These are phyloP conservation scores for Lactarius tabidus DNA, from an alignment of 768 basidiomycete species.

Conservation along the genomic window DNA sequence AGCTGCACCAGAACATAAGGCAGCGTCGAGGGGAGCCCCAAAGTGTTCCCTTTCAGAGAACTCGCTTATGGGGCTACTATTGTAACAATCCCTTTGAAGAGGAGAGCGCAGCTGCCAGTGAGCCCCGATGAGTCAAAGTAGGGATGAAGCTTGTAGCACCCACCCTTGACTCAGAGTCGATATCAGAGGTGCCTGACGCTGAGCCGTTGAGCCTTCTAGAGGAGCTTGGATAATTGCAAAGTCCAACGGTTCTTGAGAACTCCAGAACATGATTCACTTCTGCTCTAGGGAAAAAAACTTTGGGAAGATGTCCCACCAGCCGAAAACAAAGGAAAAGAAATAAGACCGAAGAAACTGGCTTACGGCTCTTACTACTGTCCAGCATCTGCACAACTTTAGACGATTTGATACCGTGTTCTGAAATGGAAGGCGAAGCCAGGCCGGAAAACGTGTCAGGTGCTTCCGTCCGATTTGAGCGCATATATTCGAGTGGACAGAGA, in stretches of 20 bases:
- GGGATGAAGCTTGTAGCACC: not conserved
- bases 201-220: not conserved
- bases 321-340: not conserved
- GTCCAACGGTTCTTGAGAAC: conserved; percentile 18
- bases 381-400: not conserved
- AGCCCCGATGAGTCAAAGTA: not conserved
- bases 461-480: not conserved
- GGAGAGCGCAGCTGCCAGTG: not conserved
- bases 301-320: not conserved
- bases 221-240: conserved; percentile 16
- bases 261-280: conserved; percentile 18
- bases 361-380: conserved; percentile 1
- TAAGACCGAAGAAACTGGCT: not conserved
- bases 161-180: not conserved
- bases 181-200: not conserved
- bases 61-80: not conserved
- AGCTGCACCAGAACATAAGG: conserved; percentile 3
- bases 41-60: not conserved
- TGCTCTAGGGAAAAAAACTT: conserved; percentile 13
- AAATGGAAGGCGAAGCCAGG: not conserved
- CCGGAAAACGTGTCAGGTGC: not conserved
- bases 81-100: not conserved
- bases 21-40: not conserved
- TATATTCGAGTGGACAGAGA: not conserved
- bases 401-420: not conserved